Evolutionary conservation across 2,329 filamentous ascomycete genomes (phyloP), one percentile per base, ranked within the genome.

Genomic region (Xylariaceae sp.): DNA sequence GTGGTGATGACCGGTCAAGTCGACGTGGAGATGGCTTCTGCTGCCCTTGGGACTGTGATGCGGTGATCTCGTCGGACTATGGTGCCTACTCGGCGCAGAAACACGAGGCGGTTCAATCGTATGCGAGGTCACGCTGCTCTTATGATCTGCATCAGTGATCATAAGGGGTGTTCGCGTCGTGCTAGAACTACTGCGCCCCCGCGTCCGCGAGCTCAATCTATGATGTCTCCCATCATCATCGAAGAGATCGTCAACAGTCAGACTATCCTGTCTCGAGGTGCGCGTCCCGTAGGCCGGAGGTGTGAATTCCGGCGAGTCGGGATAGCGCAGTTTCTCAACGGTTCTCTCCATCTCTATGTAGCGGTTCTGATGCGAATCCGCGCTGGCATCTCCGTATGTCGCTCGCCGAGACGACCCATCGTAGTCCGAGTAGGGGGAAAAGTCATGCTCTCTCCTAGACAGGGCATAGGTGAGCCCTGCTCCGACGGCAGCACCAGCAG

Each of bases 401-500:
- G 77, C 73, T 18, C 78, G 76, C 53, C 79, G 73, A 10, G 65
- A 61, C 4, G 77, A 75, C 17, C 68, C 67, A 9, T 79, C 77
- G 53, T 74, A 74, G 15, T 76, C 75, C 53, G 79, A 76, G 23
- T 70, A 74, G 5, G 74, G 72, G 58, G 73, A 70, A 35, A 71
- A 75, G 50, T 72, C 66, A 5, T 74, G 73, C 11, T 88, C 86
- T 60, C 80, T 80, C 65, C 82, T 85, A 64, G 85, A 80, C 77
- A 91, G 86, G 18, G 85, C 86, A 74, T 94, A 96, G 8, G 89
- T 79, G 18, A 83, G 62, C n/a, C 77, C 77, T 23, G 77, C 78
- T 11, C 76, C 88, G 47, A 89, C 78, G 8, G 88, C 88, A 42
- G 87, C 89, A 45, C 88, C 89, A 15, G 89, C 89, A 13, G 89